Evolutionary conservation across 495 filamentous ascomycete genomes (phyloP), one percentile per base, ranked within the genome.

Genomic region (Aspergillus sclerotiicarbonarius): DNA sequence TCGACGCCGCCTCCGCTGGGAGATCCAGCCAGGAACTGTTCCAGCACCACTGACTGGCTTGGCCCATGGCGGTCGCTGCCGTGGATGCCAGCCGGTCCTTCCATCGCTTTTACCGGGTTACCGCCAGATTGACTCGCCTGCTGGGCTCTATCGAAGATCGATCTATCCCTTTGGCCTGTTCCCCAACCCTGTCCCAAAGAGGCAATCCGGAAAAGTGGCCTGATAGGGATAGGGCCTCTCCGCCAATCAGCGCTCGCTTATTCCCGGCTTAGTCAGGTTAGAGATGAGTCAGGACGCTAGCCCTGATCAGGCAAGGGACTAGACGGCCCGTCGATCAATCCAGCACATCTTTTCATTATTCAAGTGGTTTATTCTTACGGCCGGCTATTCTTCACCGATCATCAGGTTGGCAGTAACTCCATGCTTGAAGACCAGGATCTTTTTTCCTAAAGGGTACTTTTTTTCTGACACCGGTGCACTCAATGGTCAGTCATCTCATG

Each of bases 161-260:
- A 9, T 45, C 43, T 45, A 20, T 45, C n/a, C 43, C 43, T 45
- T 45, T 18, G 12, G 16, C 18, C 18, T 21, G 16, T 41, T 41
- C 9, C 37, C 13, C 13, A 6, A 15, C 13, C 37, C 37, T n/a
- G 37, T 41, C 46, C 46, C 21, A 20, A 49, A 29, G 10, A 15
- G 46, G 46, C 20, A 25, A 50, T 50, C 47, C 16, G 9, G 47
- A 50, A 50, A 50, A 50, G 47, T 50, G 47, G 47, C 47, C 47
- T 50, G 47, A 50, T 50, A 50, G 47, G 47, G 29, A 50, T 18
- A 31, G 25, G 0, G 13, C 16, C 7, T 12, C 13, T 50, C 1
- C 47, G 29, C 47, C 47, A 50, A 50, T 50, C 47, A 50, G 25
- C 9, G 29, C 29, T 9, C 25, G 47, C 47, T 50, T 50, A 50